A percentile compares a stretch with the other conserved stretches of the same genome.
Conservation (phyloP, 1,139 yeast genomes). For the Debaryomyces nepalensis region DNA sequence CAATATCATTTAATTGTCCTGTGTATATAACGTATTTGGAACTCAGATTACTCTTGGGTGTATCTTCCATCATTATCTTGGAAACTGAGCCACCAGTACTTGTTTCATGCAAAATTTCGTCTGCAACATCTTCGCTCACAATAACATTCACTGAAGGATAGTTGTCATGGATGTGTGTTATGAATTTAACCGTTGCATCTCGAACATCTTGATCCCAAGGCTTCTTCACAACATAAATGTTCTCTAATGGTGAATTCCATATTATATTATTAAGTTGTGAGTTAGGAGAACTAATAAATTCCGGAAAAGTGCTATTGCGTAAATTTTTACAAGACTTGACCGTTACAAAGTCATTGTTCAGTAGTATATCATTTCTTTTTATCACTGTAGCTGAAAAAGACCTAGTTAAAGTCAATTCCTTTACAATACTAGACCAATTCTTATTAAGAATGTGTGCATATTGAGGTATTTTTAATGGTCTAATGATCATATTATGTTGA, state of each 20-base stretch:
- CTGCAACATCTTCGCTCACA: constrained; percentile 76
- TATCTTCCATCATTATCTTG: constrained; percentile 18
- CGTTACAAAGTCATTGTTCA: constrained; percentile 7
- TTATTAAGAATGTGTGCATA: neutral
- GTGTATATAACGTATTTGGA: constrained; percentile 43
- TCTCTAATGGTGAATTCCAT: constrained; percentile 59
- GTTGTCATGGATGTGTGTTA: constrained; percentile 54
- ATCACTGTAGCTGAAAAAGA: neutral
- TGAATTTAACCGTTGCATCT: constrained; percentile 67
- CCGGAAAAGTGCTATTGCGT: constrained; percentile 33
- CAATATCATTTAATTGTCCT: constrained; percentile 62
- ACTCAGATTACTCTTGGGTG: constrained; percentile 14
- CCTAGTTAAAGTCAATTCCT: neutral
- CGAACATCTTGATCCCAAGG: constrained; percentile 76
- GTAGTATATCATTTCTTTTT: neutral
- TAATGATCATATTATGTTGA: neutral
- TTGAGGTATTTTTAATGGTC: constrained; percentile 1
- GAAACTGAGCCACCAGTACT: constrained; percentile 7
- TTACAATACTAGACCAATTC: neutral
- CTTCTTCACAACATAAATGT: constrained; percentile 79
- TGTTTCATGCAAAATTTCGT: constrained; percentile 59
- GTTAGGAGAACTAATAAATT: constrained; percentile 47
- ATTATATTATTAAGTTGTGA: constrained; percentile 53
- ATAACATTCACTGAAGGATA: constrained; percentile 78
- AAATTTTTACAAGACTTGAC: constrained; percentile 20